Evolutionary conservation across 371 early-diverging fungal genomes (phyloP), one percentile per base, ranked within the genome.

Genomic region (Synchytrium microbalum): DNA sequence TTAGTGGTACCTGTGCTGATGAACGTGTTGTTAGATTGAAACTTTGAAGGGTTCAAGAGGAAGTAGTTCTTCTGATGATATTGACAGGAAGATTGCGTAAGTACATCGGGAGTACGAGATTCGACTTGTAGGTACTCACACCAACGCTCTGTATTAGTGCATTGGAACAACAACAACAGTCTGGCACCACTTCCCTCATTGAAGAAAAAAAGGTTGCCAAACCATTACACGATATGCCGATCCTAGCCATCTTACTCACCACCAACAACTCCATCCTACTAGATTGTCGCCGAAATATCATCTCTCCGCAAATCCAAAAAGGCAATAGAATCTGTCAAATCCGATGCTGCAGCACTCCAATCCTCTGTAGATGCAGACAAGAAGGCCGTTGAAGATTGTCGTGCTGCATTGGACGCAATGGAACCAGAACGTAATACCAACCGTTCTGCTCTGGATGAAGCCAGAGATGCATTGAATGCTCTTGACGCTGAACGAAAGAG

Each of bases 201-300:
- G 75, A 88, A 62, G 93, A 94, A 70, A 76, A 72, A 62, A 84
- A 88, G 75, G 84, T 94, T 64, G 88, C 88, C 65, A 78, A 79
- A 51, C 92, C 93, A 67, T 80, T 75, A 26, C 65, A 85, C 58
- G 85, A 87, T 8, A 55, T 13, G 73, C 74, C 95, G 65, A 83
- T 90, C 31, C 95, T 93, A 64, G 95, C 10, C 46, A n/a, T n/a
- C n/a, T n/a, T n/a, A 5, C 46, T 38, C 46, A 38, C 46, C 19
- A 19, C 46, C 46, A 5, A 38, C 19, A 5, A 5, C 19, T 19
- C 19, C 10, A 19, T 19, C 95, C 77, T 92, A 92, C 77, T 80
- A 80, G 69, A 78, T 91, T 74, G 75, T 91, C 59, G 73, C 81
- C 67, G 93, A 95, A 70, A 90, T 93, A 67, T 81, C 90, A 25